Evolutionary conservation across 2,329 filamentous ascomycete species (phyloP).

Genomic region (Hymenoscyphus fructigenus): DNA sequence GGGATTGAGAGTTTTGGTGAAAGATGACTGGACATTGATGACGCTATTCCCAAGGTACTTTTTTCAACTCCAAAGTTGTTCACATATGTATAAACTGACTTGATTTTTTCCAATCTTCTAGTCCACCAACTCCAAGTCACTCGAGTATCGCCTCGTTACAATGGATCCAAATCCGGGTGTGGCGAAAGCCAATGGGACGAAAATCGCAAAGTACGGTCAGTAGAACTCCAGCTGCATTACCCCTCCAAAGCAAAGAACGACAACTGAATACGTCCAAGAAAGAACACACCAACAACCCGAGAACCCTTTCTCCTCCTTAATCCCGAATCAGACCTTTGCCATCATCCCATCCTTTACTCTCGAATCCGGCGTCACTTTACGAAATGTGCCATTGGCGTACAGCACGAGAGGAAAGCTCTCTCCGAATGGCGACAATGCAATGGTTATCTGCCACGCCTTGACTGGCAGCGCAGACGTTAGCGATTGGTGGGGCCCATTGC

Average conservation of each 20-base stretch:
- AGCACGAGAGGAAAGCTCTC: slow-evolving; percentile 64
- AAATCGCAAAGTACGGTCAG: slow-evolving; percentile 31
- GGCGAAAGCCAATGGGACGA: slow-evolving; percentile 1
- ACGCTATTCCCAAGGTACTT: slow-evolving; percentile 13
- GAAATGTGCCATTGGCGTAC: slow-evolving; percentile 72
- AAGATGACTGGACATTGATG: slow-evolving; percentile 19
- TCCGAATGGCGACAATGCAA: slow-evolving; percentile 60
- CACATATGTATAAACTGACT: neutral
- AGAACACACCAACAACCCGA: slow-evolving; percentile 54
- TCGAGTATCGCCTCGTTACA: neutral
- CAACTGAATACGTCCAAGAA: slow-evolving; percentile 53
- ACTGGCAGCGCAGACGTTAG: slow-evolving; percentile 82
- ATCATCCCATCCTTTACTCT: slow-evolving; percentile 87
- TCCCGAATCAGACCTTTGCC: slow-evolving; percentile 84
- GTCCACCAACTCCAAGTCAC: neutral
- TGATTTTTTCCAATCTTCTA: neutral
- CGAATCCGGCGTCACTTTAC: slow-evolving; percentile 82
- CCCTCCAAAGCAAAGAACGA: slow-evolving; percentile 39
- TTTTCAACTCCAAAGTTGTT: neutral
- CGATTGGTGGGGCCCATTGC: slow-evolving; percentile 85
- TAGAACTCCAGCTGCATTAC: slow-evolving; percentile 12
- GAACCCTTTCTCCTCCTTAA: slow-evolving; percentile 85
- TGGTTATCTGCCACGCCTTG: slow-evolving; percentile 80
- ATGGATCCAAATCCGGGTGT: slow-evolving; percentile 6
- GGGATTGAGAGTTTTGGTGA: neutral